A percentile compares a stretch with the other conserved stretches of the same genome.
These are phyloP conservation scores for Kickxella alabastrina DNA, from an alignment of 192 early-diverging fungal genomes.

Conservation along the genomic window DNA sequence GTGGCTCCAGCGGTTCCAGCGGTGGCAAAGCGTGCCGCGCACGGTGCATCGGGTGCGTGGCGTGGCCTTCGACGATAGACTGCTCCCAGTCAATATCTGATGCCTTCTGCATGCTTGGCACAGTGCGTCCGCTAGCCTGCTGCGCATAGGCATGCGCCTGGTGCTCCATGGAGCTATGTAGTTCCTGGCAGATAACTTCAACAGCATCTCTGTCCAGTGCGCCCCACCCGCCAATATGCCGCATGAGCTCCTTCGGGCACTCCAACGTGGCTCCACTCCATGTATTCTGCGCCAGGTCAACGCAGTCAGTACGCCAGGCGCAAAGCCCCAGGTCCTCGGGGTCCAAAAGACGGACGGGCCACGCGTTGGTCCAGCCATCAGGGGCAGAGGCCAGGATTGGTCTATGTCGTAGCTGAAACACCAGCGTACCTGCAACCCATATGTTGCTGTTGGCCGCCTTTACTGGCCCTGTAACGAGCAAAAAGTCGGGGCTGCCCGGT, in stretches of 20 bases:
- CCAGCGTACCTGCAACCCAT: slow-evolving; percentile 19
- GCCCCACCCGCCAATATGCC: slow-evolving; percentile 44
- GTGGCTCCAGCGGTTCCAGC: slow-evolving; percentile 44
- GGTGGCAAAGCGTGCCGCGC: slow-evolving; percentile 57
- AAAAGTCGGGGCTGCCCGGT: slow-evolving; percentile 9
- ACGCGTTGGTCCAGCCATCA: neutral
- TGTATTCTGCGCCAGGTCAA: neutral
- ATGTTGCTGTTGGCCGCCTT: slow-evolving; percentile 14
- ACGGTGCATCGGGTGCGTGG: slow-evolving; percentile 70
- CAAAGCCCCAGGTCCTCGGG: slow-evolving; percentile 42
- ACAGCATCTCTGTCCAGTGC: slow-evolving; percentile 24
- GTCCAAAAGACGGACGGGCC: slow-evolving; percentile 30
- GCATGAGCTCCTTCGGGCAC: slow-evolving; percentile 43
- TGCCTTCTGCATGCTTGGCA: slow-evolving; percentile 34
- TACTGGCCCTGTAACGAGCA: slow-evolving; percentile 15
- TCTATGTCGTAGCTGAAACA: slow-evolving; percentile 14
- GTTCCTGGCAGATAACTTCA: slow-evolving; percentile 47
- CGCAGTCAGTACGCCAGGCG: too few relatives aligned
- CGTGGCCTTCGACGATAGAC: slow-evolving; percentile 60
- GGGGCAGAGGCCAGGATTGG: slow-evolving; percentile 13
- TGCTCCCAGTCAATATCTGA: slow-evolving; percentile 63
- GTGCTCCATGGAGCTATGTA: slow-evolving; percentile 54
- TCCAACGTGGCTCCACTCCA: slow-evolving; percentile 7
- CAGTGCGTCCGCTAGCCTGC: too few relatives aligned
- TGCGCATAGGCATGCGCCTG: slow-evolving; percentile 46